Percentiles rank a stretch among this genome's conserved stretches.
Conservation (phyloP, 2,329 filamentous ascomycete genomes). For the Ceratocystis alfenasii region DNA sequence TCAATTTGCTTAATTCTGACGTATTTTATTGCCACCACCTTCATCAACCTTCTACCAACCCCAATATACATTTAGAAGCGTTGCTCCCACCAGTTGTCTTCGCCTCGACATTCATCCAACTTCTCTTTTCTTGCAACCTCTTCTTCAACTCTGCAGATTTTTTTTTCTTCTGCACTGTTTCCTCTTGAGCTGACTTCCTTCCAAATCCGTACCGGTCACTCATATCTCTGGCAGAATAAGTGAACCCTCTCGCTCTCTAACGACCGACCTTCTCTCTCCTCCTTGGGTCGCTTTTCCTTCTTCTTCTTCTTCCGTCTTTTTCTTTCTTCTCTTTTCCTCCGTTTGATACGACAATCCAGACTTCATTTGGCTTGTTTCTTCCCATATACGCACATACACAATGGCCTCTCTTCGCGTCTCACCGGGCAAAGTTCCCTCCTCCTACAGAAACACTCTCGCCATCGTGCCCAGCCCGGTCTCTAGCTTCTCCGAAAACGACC, state of each 20-base stretch:
- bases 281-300: neutral
- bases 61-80: neutral
- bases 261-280: no score
- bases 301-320: neutral
- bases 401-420: constrained; percentile 18
- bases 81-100: neutral
- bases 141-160: neutral
- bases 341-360: neutral
- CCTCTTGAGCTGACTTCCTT: constrained; percentile 8
- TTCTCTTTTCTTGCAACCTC: neutral
- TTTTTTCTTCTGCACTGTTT: neutral
- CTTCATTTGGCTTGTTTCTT: neutral
- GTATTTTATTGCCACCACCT: neutral
- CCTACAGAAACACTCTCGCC: constrained; percentile 20
- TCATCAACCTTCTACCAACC: neutral
- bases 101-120: neutral
- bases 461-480: constrained; percentile 22
- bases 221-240: constrained; percentile 18
- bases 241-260: constrained; percentile 2
- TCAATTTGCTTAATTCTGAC: neutral
- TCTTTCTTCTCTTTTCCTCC: no score
- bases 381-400: constrained; percentile 3
- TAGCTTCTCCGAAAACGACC: constrained; percentile 22
- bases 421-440: constrained; percentile 10
- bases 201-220: constrained; percentile 13